phyloP scores from a whole-genome alignment of 768 basidiomycete genomes.

The Lactarius psammicola region DNA sequence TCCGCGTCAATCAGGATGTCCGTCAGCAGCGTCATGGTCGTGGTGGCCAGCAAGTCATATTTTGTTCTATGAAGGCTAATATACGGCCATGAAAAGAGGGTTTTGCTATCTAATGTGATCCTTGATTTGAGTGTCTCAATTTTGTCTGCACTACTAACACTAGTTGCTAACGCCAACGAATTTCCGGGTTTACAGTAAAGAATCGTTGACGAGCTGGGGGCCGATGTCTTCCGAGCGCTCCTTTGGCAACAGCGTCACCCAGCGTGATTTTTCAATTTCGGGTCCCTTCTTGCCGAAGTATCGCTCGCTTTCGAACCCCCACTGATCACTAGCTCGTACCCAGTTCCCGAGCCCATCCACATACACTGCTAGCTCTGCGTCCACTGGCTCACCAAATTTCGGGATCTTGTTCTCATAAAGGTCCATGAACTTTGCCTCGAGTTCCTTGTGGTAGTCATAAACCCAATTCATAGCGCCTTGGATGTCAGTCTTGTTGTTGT shows the following conservation, averaged over 20 bases:
- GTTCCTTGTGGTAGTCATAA: conserved; percentile 32
- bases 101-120: not conserved
- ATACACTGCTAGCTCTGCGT: conserved; percentile 40
- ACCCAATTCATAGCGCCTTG: conserved; percentile 41
- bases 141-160: not conserved
- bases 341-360: conserved; percentile 46
- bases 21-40: too few relatives aligned
- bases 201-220: conserved; percentile 25
- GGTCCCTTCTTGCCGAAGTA: conserved; percentile 29
- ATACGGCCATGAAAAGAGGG: not conserved
- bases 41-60: too few relatives aligned
- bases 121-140: too few relatives aligned
- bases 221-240: conserved; percentile 25
- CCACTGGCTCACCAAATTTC: conserved; percentile 38
- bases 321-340: conserved; percentile 42
- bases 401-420: conserved; percentile 37
- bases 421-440: conserved; percentile 36
- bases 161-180: not conserved
- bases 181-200: conserved; percentile 13
- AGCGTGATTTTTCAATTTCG: conserved; percentile 25
- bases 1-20: too few relatives aligned
- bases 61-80: too few relatives aligned
- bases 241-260: conserved; percentile 27
- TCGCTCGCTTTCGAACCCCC: conserved; percentile 43
- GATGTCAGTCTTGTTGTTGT: conserved; percentile 38